Base-by-base conservation (phyloP, 768 basidiomycete species). In the Termitomyces sp. region DNA sequence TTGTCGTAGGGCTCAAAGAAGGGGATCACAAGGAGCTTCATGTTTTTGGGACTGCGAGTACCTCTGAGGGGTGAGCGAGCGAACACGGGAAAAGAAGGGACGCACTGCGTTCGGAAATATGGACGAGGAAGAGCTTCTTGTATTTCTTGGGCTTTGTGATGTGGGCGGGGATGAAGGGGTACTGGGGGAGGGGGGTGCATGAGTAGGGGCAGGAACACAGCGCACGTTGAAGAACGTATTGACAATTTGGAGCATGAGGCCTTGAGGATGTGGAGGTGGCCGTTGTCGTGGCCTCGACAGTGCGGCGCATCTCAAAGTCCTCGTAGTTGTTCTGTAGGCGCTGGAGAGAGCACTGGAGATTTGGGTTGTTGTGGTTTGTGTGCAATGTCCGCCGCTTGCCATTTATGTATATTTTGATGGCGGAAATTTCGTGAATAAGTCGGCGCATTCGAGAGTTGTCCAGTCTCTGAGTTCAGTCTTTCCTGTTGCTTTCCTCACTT, bases 191-290 rank as follows among this genome's bases (percentile, higher is more conserved):
- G 36, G 26, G 22, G 32, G 46, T 0, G 36, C 2, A 18, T 26
- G 24, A 2, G 16, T 7, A n/a, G n/a, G 24, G 4, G 10, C 1
- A 24, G 4, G 36, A 30, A n/a, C 7, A 81, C n/a, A n/a, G n/a
- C n/a, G n/a, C n/a, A n/a, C 89, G 67, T 98, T 98, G 82, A 98
- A 98, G 74, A 98, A 99, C 14, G 95, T 93, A 71, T 97, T 98
- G 22, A 95, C 97, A 68, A 99, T 97, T 69, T 98, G 97, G 5
- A 98, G 83, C 88, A 98, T 95, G 63, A n/a, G n/a, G n/a, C n/a
- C n/a, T n/a, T n/a, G n/a, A 99, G 85, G 60, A 98, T 93, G 67
- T 99, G 96, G 1, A 96, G 95, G 68, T 96, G 93, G 0, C 95
- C 96, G 65, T 98, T 95, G 70, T 98, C 95, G 73, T 97, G 46